Percentiles rank a stretch among this genome's conserved stretches.
Conservation (phyloP, 2,329 filamentous ascomycete species). For the Monosporascus sp. region DNA sequence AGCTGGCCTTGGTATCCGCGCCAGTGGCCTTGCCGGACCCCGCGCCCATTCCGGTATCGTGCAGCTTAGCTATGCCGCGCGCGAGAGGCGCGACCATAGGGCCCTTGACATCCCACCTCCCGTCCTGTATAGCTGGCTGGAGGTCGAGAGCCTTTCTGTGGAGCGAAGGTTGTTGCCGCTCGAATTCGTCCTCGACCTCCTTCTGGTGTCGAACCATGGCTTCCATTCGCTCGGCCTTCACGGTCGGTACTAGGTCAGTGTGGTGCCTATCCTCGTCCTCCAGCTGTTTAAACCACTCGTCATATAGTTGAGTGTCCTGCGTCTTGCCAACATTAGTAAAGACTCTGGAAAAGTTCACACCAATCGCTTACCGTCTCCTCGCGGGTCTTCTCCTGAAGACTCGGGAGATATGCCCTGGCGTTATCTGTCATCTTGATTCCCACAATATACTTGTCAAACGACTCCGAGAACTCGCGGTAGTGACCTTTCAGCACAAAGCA, state of each 20-base stretch:
- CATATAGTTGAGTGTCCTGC: slow-evolving; percentile 34
- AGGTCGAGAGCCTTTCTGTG: slow-evolving; percentile 38
- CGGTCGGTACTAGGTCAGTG: slow-evolving; percentile 31
- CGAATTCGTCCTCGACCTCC: slow-evolving; percentile 44
- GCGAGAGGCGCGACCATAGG: slow-evolving; percentile 45
- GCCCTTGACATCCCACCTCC: slow-evolving; percentile 39
- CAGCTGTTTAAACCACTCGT: slow-evolving; percentile 38
- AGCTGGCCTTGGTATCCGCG: slow-evolving; percentile 2
- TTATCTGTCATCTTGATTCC: slow-evolving; percentile 36
- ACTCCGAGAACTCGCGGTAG: slow-evolving; percentile 48
- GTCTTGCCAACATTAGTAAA: slow-evolving; percentile 9
- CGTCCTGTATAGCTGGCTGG: slow-evolving; percentile 14
- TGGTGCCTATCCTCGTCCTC: slow-evolving; percentile 36
- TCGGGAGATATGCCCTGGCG: slow-evolving; percentile 34
- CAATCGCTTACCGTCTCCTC: slow-evolving; percentile 26
- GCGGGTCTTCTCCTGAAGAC: slow-evolving; percentile 28
- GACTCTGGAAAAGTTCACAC: neutral
- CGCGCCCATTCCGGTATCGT: slow-evolving; percentile 18
- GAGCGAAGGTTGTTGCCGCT: slow-evolving; percentile 37
- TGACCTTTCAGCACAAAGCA: slow-evolving; percentile 52
- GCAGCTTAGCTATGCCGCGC: slow-evolving; percentile 39
- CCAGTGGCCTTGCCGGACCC: neutral
- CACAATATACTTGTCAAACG: slow-evolving; percentile 46
- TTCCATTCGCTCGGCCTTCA: slow-evolving; percentile 34
- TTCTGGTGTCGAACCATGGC: slow-evolving; percentile 40